A percentile compares a stretch with the other conserved stretches of the same genome.
These are phyloP conservation scores for Dioscorea cayenensis DNA, from an alignment of 116 monocot genomes.

Conservation along the genomic window DNA sequence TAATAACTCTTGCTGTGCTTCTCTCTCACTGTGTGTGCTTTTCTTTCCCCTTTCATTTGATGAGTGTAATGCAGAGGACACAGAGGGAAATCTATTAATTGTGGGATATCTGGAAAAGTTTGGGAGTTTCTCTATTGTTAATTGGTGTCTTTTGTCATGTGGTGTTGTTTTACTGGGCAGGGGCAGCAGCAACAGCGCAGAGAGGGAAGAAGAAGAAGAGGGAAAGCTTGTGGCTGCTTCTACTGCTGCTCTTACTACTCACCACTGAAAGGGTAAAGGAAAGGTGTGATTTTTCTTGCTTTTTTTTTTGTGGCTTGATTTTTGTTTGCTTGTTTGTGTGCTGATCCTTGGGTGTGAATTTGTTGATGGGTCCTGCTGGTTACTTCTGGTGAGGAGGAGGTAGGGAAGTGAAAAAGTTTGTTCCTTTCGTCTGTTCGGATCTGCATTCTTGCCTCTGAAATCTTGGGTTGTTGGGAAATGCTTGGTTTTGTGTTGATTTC, in stretches of 20 bases:
- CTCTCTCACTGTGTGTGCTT: too few species aligned
- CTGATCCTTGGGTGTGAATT: background rate
- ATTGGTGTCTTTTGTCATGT: background rate
- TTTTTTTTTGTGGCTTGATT: background rate
- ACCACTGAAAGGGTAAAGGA: background rate
- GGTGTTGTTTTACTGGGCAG: background rate
- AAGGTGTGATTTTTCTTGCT: background rate
- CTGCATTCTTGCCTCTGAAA: background rate
- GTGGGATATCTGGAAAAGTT: background rate
- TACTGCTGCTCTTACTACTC: background rate
- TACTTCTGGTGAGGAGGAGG: background rate
- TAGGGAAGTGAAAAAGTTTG: background rate
- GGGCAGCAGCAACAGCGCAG: background rate
- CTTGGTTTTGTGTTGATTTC: background rate
- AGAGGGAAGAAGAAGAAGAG: background rate
- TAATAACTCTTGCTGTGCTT: too few species aligned
- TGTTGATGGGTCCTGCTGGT: background rate
- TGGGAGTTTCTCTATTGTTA: background rate
- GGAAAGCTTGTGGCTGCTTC: background rate
- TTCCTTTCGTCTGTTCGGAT: background rate
- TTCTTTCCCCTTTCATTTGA: too few species aligned
- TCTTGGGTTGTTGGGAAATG: background rate
- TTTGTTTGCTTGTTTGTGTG: background rate
- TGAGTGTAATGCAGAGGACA: background rate
- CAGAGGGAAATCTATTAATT: background rate